These are phyloP conservation scores for Aquilaria agallochum DNA, from an alignment of 441 rosid species.

Conservation along the genomic window DNA sequence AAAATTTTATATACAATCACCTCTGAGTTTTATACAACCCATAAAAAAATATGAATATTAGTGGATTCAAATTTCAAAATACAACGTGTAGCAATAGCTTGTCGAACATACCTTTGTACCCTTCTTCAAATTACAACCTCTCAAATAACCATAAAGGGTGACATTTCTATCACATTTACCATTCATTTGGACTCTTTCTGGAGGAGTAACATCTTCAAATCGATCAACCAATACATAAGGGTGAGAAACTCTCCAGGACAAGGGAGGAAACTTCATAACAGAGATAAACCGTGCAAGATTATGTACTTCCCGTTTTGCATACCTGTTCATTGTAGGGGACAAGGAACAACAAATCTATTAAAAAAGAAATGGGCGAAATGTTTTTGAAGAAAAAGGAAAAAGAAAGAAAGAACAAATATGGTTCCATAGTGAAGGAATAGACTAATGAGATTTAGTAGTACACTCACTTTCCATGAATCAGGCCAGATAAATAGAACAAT, in stretches of 20 bases:
- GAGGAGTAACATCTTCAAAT: constrained; percentile 94
- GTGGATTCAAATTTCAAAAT: neutral
- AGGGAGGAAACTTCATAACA: constrained; percentile 68
- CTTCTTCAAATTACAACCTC: constrained; percentile 92
- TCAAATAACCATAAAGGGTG: constrained; percentile 82
- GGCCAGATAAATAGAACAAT: constrained; percentile 89
- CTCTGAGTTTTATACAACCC: too few species aligned
- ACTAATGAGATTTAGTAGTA: neutral
- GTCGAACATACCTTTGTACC: constrained; percentile 65
- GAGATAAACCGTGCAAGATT: constrained; percentile 88
- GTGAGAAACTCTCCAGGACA: constrained; percentile 90
- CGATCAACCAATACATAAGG: constrained; percentile 91
- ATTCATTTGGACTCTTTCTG: constrained; percentile 59
- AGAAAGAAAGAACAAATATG: too few species aligned
- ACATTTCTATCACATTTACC: constrained; percentile 84
- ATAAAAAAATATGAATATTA: too few species aligned
- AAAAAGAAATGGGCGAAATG: neutral
- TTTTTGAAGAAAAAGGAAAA: too few species aligned
- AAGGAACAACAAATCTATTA: neutral
- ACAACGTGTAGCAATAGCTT: constrained; percentile 5
- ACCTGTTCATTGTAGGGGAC: constrained; percentile 40
- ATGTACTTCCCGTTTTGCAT: constrained; percentile 65
- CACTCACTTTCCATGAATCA: constrained; percentile 81
- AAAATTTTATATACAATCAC: too few species aligned
- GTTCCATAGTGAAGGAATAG: too few species aligned